Percentiles rank a stretch among this genome's conserved stretches.
These are phyloP conservation scores for Pilasporangium apinafurcum DNA, from an alignment of 352 stramenopile species.

Conservation along the genomic window DNA sequence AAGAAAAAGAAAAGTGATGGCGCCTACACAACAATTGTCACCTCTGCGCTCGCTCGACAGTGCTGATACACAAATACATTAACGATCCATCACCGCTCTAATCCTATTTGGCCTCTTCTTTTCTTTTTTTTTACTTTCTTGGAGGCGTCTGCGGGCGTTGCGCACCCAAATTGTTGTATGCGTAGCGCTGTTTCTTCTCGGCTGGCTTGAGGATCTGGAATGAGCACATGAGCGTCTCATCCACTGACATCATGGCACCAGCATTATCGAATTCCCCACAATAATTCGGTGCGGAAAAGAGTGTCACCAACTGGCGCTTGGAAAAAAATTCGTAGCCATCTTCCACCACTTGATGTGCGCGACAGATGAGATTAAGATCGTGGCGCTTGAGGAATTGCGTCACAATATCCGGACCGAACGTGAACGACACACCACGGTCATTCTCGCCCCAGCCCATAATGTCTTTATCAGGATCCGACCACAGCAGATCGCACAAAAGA, in stretches of 20 bases:
- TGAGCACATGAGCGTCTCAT: constrained; percentile 57
- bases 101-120: no score
- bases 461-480: constrained; percentile 98
- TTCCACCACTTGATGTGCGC: constrained; percentile 94
- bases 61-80: no score
- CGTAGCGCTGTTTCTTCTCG: constrained; percentile 79
- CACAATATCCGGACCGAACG: constrained; percentile 98
- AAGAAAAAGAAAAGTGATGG: no score
- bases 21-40: no score
- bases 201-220: constrained; percentile 20
- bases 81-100: no score
- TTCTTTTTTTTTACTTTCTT: constrained; percentile 44
- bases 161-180: constrained; percentile 52
- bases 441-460: constrained; percentile 99
- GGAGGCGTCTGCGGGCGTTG: constrained; percentile 53
- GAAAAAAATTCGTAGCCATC: constrained; percentile 99
- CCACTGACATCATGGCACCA: constrained; percentile 78
- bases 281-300: constrained; percentile 99
- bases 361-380: constrained; percentile 97
- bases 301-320: constrained; percentile 95
- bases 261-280: constrained; percentile 99
- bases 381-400: constrained; percentile 96
- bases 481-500: constrained; percentile 98
- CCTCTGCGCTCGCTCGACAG: no score
- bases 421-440: constrained; percentile 96